These are phyloP conservation scores for Coniochaeta sp. DNA, from an alignment of 2,329 filamentous ascomycete species.

Conservation along the genomic window DNA sequence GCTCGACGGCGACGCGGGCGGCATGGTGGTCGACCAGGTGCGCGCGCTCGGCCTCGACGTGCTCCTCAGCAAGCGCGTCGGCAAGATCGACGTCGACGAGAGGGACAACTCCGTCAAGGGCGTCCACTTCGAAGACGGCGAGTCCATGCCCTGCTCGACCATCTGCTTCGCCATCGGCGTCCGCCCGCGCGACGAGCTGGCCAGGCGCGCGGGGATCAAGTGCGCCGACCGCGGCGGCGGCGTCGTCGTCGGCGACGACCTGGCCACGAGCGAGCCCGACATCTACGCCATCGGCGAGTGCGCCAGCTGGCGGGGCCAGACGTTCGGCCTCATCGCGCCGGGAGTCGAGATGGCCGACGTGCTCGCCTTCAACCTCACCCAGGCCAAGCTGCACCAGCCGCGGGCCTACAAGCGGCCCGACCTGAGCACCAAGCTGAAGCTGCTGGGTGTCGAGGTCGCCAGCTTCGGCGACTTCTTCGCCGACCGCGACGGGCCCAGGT, in stretches of 20 bases:
- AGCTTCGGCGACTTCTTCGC: slow-evolving; percentile 94
- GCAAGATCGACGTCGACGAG: slow-evolving; percentile 60
- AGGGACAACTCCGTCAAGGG: slow-evolving; percentile 64
- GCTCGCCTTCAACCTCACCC: slow-evolving; percentile 82
- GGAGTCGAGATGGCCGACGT: slow-evolving; percentile 92
- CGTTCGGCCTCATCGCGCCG: slow-evolving; percentile 81
- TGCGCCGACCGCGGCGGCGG: slow-evolving; percentile 68
- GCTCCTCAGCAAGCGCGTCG: slow-evolving; percentile 68
- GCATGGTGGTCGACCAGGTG: slow-evolving; percentile 77
- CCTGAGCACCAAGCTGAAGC: slow-evolving; percentile 84
- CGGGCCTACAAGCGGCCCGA: slow-evolving; percentile 74
- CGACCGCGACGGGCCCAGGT: slow-evolving; percentile 72
- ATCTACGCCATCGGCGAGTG: slow-evolving; percentile 90
- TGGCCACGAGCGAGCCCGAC: slow-evolving; percentile 63
- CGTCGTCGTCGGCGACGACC: slow-evolving; percentile 60
- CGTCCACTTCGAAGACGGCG: slow-evolving; percentile 74
- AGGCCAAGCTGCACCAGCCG: slow-evolving; percentile 64
- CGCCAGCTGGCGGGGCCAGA: slow-evolving; percentile 80
- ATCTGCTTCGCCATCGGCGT: slow-evolving; percentile 90
- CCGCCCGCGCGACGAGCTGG: slow-evolving; percentile 71
- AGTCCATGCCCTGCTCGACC: slow-evolving; percentile 68
- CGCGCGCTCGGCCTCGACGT: slow-evolving; percentile 72
- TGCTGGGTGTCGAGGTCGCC: slow-evolving; percentile 84
- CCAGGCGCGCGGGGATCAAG: slow-evolving; percentile 59
- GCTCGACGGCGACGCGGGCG: slow-evolving; percentile 72